Evolutionary conservation across 495 filamentous ascomycete species (phyloP).

Genomic region (Hypomontagnella monticulosa): DNA sequence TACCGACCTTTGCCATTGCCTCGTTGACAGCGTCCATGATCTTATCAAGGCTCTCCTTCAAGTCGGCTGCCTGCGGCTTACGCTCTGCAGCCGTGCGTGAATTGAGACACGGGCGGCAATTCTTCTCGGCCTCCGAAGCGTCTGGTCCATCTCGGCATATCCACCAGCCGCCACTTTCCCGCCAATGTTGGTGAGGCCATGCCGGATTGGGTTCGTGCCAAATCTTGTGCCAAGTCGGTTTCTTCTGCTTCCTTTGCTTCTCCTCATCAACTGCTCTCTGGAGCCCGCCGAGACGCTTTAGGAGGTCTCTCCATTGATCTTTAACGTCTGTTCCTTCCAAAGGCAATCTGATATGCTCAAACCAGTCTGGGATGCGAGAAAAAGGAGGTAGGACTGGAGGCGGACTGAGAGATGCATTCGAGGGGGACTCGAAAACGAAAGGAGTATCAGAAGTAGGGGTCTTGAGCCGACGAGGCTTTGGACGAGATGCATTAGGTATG

Average conservation of each 20-base stretch:
- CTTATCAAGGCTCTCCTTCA: background rate
- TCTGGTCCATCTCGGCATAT: constrained; percentile 47
- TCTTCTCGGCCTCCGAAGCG: constrained; percentile 45
- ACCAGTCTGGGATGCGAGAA: constrained; percentile 47
- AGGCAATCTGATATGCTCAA: constrained; percentile 32
- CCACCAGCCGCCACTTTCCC: constrained; percentile 52
- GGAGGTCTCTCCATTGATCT: constrained; percentile 20
- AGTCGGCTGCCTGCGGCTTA: background rate
- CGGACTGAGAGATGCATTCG: background rate
- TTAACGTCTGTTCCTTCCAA: constrained; percentile 5
- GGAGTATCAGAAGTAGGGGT: background rate
- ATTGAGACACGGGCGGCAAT: constrained; percentile 34
- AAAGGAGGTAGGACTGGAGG: too few species aligned
- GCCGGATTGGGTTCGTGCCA: constrained; percentile 46
- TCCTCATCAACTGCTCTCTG: background rate
- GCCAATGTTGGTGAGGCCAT: constrained; percentile 45
- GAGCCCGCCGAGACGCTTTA: constrained; percentile 19
- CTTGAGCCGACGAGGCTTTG: background rate
- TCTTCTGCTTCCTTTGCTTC: constrained; percentile 7
- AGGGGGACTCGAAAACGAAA: background rate
- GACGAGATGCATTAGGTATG: background rate
- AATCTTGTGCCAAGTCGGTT: constrained; percentile 39
- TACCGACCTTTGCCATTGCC: constrained; percentile 22
- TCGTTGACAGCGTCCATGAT: constrained; percentile 14
- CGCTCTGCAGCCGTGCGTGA: background rate